Percentiles rank a stretch among this genome's conserved stretches.
phyloP scores from a whole-genome alignment of 2,329 filamentous ascomycete species.

The Mariannaea elegans region DNA sequence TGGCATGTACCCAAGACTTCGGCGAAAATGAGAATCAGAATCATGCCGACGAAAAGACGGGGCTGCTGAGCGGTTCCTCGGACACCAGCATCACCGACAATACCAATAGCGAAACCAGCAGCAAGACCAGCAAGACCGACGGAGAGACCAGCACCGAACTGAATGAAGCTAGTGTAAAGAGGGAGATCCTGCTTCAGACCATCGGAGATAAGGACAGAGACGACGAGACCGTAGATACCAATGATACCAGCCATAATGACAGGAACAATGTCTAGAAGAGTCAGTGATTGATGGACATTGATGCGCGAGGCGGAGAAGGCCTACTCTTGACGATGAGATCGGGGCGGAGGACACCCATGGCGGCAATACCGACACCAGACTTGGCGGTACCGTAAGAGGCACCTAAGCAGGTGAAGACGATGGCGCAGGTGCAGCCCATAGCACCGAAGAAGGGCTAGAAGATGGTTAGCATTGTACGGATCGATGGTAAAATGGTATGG shows the following conservation, averaged over 20 bases:
- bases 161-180: slow-evolving; percentile 85
- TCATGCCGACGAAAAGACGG: slow-evolving; percentile 95
- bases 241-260: slow-evolving; percentile 99
- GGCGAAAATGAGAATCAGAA: slow-evolving; percentile 99
- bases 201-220: slow-evolving; percentile 87
- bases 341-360: slow-evolving; percentile 97
- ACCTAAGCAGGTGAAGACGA: slow-evolving; percentile 96
- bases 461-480: slow-evolving; percentile 45
- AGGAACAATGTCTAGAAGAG: slow-evolving; percentile 86
- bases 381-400: slow-evolving; percentile 99
- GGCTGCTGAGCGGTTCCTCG: slow-evolving; percentile 86
- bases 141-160: slow-evolving; percentile 83
- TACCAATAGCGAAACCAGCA: slow-evolving; percentile 87
- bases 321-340: slow-evolving; percentile 99
- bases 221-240: slow-evolving; percentile 95
- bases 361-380: slow-evolving; percentile 97
- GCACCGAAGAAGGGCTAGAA: slow-evolving; percentile 88
- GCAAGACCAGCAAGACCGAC: slow-evolving; percentile 86
- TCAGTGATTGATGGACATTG: slow-evolving; percentile 27
- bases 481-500: slow-evolving; percentile 27
- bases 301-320: slow-evolving; percentile 44
- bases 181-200: slow-evolving; percentile 76
- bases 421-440: slow-evolving; percentile 96
- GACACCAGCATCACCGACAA: slow-evolving; percentile 89
- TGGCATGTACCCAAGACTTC: slow-evolving; percentile 87